Conservation (phyloP, 495 filamentous ascomycete genomes). For the Penicillium nucicola region DNA sequence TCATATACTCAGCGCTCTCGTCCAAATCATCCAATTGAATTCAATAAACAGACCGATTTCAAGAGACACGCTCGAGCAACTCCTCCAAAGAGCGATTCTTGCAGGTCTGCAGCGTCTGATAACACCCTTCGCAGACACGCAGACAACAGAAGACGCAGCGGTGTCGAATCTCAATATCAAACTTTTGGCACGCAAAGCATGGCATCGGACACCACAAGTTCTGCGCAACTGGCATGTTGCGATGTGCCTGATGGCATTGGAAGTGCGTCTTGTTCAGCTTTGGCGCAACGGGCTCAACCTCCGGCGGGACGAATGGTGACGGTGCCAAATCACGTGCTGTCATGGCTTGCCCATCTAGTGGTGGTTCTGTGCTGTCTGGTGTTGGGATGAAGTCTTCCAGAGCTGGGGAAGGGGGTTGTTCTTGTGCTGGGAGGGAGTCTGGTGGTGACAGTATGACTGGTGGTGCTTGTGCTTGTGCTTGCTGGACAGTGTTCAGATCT, state of each 20-base stretch:
- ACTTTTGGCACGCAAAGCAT: constrained; percentile 49
- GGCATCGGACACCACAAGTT: constrained; percentile 47
- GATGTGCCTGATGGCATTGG: constrained; percentile 46
- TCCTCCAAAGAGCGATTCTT: constrained; percentile 34
- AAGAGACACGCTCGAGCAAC: constrained; percentile 23
- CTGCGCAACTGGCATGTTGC: constrained; percentile 35
- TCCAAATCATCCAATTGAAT: no score
- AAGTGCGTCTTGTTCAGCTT: constrained; percentile 41
- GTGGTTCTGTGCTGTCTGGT: constrained; percentile 25
- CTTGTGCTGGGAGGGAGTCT: neutral
- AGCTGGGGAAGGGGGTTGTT: constrained; percentile 19
- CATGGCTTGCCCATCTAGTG: constrained; percentile 15
- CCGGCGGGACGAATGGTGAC: constrained; percentile 27
- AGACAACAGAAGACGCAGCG: constrained; percentile 50
- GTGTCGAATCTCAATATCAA: constrained; percentile 40
- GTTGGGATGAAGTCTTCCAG: constrained; percentile 41
- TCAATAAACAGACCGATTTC: neutral
- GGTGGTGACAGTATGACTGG: constrained; percentile 1
- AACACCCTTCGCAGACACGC: constrained; percentile 43
- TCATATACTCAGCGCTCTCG: neutral
- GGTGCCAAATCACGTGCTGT: constrained; percentile 27
- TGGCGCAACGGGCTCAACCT: constrained; percentile 34
- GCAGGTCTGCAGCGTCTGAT: constrained; percentile 34
- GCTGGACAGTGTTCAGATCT: neutral
- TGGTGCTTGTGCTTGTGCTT: neutral